phyloP scores from a whole-genome alignment of 768 basidiomycete species.

The Hydnomerulius pinastri region DNA sequence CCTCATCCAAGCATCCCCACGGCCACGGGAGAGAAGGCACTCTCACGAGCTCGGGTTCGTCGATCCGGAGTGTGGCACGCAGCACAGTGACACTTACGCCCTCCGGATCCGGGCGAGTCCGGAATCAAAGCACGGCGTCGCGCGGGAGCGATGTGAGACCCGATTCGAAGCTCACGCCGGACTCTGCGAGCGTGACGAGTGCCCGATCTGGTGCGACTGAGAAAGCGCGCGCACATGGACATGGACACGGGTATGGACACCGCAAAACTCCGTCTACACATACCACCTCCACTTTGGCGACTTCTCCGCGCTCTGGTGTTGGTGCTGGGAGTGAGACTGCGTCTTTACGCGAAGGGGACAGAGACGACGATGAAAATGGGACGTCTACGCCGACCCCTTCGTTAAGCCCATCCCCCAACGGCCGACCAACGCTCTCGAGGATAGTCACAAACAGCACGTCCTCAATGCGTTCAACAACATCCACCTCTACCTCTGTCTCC shows the following conservation, averaged over 20 bases:
- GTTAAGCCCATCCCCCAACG: slow-evolving; percentile 13
- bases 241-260: slow-evolving; percentile 12
- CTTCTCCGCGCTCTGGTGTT: slow-evolving; percentile 1
- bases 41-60: slow-evolving; percentile 33
- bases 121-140: slow-evolving; percentile 29
- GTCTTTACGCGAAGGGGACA: background rate
- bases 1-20: slow-evolving; percentile 17
- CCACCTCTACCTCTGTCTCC: slow-evolving; percentile 8
- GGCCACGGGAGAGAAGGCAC: slow-evolving; percentile 24
- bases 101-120: slow-evolving; percentile 15
- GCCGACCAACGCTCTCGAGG: slow-evolving; percentile 27
- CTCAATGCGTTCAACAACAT: slow-evolving; percentile 22
- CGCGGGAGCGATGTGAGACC: slow-evolving; percentile 47
- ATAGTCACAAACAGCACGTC: slow-evolving; percentile 27
- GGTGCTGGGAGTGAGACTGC: background rate
- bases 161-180: slow-evolving; percentile 74
- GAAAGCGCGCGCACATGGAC: slow-evolving; percentile 21
- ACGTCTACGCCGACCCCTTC: slow-evolving; percentile 18
- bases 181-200: slow-evolving; percentile 29
- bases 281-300: slow-evolving; percentile 9
- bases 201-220: slow-evolving; percentile 25
- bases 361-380: slow-evolving; percentile 13
- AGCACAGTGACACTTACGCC: slow-evolving; percentile 35
- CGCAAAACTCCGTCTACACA: slow-evolving; percentile 24
- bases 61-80: slow-evolving; percentile 49